phyloP scores from a whole-genome alignment of 2,329 filamentous ascomycete genomes.

The Fusarium illudens region DNA sequence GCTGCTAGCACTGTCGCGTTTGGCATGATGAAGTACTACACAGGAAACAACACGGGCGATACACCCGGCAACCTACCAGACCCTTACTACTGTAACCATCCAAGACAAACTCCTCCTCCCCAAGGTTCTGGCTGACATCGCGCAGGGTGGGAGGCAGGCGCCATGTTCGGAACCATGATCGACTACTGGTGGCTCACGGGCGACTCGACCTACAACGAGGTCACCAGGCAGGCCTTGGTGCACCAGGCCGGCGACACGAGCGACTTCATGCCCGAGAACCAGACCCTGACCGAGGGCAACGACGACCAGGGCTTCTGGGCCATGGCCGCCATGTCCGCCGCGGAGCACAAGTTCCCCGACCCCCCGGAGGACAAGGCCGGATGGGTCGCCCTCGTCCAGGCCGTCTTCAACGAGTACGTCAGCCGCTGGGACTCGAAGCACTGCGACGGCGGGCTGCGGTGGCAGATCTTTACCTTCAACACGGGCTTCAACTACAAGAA shows the following conservation, averaged over 20 bases:
- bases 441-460: constrained; percentile 80
- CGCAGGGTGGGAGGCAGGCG: constrained; percentile 74
- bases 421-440: constrained; percentile 70
- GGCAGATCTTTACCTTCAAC: constrained; percentile 87
- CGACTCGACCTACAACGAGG: constrained; percentile 69
- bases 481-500: constrained; percentile 75
- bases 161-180: constrained; percentile 74
- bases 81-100: constrained; percentile 70
- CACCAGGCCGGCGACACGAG: constrained; percentile 67
- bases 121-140: constrained; percentile 18
- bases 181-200: constrained; percentile 78
- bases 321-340: constrained; percentile 81
- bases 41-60: constrained; percentile 67
- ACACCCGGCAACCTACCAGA: constrained; percentile 65
- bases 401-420: constrained; percentile 81
- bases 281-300: constrained; percentile 70
- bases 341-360: constrained; percentile 78
- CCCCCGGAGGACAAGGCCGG: constrained; percentile 69
- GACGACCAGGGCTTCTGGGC: constrained; percentile 88
- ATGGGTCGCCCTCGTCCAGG: constrained; percentile 80
- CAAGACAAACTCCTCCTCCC: constrained; percentile 43
- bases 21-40: constrained; percentile 60
- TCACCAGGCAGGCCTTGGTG: constrained; percentile 65
- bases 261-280: constrained; percentile 74
- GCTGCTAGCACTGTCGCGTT: constrained; percentile 58